Percentiles rank a stretch among this genome's conserved stretches.
Conservation (phyloP, 345 rosid species). For the Populus davidiana region DNA sequence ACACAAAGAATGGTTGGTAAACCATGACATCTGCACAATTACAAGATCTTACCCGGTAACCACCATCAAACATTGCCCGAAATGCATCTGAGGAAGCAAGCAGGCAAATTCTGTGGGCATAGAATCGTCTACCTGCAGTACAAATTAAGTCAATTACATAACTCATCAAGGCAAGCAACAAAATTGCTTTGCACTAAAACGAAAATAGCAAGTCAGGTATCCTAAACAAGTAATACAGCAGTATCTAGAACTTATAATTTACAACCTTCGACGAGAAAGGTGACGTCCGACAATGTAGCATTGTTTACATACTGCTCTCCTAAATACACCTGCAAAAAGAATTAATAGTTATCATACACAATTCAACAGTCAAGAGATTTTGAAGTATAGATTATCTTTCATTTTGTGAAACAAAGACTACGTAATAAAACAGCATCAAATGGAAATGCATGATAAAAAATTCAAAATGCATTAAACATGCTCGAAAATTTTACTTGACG, state of each 20-base stretch:
- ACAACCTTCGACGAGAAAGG: slow-evolving; percentile 95
- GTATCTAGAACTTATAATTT: slow-evolving; percentile 11
- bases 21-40: background rate
- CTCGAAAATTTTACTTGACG: background rate
- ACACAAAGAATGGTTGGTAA: background rate
- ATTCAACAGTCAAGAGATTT: background rate
- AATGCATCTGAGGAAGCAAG: slow-evolving; percentile 99
- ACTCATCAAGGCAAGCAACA: background rate
- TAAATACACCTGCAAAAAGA: slow-evolving; percentile 67
- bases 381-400: background rate
- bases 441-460: background rate
- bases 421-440: background rate
- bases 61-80: slow-evolving; percentile 99
- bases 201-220: background rate
- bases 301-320: slow-evolving; percentile 95
- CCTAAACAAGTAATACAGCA: background rate
- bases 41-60: slow-evolving; percentile 74
- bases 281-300: slow-evolving; percentile 86
- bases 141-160: background rate
- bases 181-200: background rate
- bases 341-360: background rate
- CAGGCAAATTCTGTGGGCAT: slow-evolving; percentile 94
- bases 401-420: background rate
- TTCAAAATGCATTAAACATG: background rate
- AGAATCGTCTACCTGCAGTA: slow-evolving; percentile 78